phyloP scores from a whole-genome alignment of 2,329 filamentous ascomycete genomes.

The Ophiostoma ips region DNA sequence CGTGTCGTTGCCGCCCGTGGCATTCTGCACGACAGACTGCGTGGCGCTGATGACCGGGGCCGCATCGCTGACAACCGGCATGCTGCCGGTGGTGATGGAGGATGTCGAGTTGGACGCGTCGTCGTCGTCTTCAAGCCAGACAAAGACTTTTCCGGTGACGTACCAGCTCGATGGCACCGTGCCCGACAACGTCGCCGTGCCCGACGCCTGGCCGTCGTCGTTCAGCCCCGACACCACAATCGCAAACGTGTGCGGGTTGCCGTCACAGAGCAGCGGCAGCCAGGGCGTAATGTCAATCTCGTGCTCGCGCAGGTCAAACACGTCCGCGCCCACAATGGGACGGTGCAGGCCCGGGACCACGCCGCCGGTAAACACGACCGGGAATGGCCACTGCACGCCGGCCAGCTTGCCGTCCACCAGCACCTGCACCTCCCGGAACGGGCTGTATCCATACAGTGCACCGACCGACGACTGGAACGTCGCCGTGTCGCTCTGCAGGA shows the following conservation, averaged over 20 bases:
- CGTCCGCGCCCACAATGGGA: slow-evolving; percentile 63
- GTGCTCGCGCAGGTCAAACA: slow-evolving; percentile 65
- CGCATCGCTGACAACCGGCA: slow-evolving; percentile 16
- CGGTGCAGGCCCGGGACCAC: slow-evolving; percentile 64
- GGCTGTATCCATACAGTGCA: slow-evolving; percentile 50
- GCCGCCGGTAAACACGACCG: slow-evolving; percentile 70
- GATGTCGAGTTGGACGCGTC: slow-evolving; percentile 18
- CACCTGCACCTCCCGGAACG: slow-evolving; percentile 67
- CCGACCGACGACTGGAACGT: slow-evolving; percentile 46
- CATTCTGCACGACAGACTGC: slow-evolving; percentile 30
- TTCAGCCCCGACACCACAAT: slow-evolving; percentile 53
- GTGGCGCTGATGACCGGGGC: slow-evolving; percentile 27
- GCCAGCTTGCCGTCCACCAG: slow-evolving; percentile 59
- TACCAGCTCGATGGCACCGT: slow-evolving; percentile 57
- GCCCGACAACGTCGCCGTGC: slow-evolving; percentile 31
- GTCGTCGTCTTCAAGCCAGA: slow-evolving; percentile 49
- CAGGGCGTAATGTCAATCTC: slow-evolving; percentile 75
- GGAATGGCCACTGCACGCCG: slow-evolving; percentile 69
- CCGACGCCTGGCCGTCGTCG: slow-evolving; percentile 29
- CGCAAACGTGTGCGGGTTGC: slow-evolving; percentile 48
- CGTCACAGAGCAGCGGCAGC: slow-evolving; percentile 55
- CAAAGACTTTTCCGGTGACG: slow-evolving; percentile 64
- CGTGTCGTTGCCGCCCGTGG: slow-evolving; percentile 42
- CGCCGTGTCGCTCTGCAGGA: slow-evolving; percentile 45
- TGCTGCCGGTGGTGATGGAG: slow-evolving; percentile 31